A percentile compares a stretch with the other conserved stretches of the same genome.
These are phyloP conservation scores for Fomes fomentarius DNA, from an alignment of 1,284 basidiomycete genomes.

Conservation along the genomic window DNA sequence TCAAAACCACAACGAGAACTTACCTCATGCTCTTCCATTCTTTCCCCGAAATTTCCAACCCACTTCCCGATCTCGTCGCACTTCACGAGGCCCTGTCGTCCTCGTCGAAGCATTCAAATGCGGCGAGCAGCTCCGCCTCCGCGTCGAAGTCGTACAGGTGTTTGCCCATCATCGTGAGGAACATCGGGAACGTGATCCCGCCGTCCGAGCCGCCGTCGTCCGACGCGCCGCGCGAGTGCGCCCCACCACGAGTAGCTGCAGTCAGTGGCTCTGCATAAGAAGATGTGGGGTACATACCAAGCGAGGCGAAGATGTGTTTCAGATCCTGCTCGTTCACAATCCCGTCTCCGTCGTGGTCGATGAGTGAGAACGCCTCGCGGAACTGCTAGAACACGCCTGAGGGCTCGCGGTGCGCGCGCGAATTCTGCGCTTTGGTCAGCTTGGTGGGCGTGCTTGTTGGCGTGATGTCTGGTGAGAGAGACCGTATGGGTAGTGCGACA, in stretches of 20 bases:
- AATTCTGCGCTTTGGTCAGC: constrained; percentile 59
- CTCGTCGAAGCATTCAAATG: constrained; percentile 93
- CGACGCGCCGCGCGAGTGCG: constrained; percentile 43
- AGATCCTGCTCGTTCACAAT: constrained; percentile 78
- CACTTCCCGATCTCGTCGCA: constrained; percentile 84
- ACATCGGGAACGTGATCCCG: constrained; percentile 92
- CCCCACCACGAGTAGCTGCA: too few species aligned
- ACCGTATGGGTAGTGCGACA: constrained; percentile 64
- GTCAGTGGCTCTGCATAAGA: background rate
- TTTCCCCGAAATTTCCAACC: constrained; percentile 81
- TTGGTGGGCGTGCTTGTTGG: constrained; percentile 48
- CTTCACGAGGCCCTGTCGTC: constrained; percentile 80
- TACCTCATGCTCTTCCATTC: constrained; percentile 82
- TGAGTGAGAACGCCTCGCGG: constrained; percentile 95
- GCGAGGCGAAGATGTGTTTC: constrained; percentile 76
- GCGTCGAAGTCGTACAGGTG: constrained; percentile 88
- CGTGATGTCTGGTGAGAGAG: constrained; percentile 58
- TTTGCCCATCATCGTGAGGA: constrained; percentile 94
- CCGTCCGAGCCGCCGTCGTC: constrained; percentile 50
- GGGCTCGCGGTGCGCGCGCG: constrained; percentile 71
- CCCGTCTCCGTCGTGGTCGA: constrained; percentile 94
- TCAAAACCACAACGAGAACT: too few species aligned
- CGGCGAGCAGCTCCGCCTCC: constrained; percentile 85
- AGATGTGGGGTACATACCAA: constrained; percentile 64
- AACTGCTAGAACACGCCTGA: constrained; percentile 86